phyloP scores from a whole-genome alignment of 192 early-diverging fungal species.

The Coemansia sp. region DNA sequence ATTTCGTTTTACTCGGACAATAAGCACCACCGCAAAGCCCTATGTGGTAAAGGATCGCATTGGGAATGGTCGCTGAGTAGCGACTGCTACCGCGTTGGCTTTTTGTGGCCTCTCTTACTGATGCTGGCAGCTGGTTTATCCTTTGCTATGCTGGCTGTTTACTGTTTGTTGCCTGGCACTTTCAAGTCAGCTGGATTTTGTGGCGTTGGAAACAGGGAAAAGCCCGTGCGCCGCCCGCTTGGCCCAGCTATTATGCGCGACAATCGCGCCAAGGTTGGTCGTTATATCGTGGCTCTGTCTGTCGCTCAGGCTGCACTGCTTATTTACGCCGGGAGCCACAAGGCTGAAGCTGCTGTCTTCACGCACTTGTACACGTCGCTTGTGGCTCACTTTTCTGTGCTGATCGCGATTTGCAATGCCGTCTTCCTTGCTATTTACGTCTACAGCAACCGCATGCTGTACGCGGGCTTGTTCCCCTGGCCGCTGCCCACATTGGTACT shows the following conservation, averaged over 20 bases:
- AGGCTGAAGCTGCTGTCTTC: not conserved
- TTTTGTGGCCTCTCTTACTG: slow-evolving; percentile 30
- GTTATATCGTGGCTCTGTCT: not conserved
- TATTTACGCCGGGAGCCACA: not conserved
- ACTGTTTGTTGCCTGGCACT: not conserved
- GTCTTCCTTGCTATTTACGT: not conserved
- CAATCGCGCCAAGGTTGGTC: slow-evolving; percentile 23
- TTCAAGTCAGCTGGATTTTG: not conserved
- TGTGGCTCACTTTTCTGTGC: not conserved
- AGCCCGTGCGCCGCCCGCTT: slow-evolving; percentile 25
- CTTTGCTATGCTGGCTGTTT: slow-evolving; percentile 3
- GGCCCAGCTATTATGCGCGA: slow-evolving; percentile 28
- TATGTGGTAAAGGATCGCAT: slow-evolving; percentile 11
- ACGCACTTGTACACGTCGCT: not conserved
- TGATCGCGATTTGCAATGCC: not conserved
- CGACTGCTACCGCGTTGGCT: slow-evolving; percentile 19
- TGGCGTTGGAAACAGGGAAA: not conserved
- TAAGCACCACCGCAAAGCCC: not conserved
- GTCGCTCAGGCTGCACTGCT: slow-evolving; percentile 15
- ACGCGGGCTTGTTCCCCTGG: slow-evolving; percentile 35
- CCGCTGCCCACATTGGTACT: slow-evolving; percentile 13
- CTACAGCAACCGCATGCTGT: slow-evolving; percentile 16
- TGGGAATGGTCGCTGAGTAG: slow-evolving; percentile 17
- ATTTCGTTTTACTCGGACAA: slow-evolving; percentile 2
- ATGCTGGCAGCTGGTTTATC: not conserved